Evolutionary conservation across 495 filamentous ascomycete genomes (phyloP).

Genomic region (Letharia lupina): DNA sequence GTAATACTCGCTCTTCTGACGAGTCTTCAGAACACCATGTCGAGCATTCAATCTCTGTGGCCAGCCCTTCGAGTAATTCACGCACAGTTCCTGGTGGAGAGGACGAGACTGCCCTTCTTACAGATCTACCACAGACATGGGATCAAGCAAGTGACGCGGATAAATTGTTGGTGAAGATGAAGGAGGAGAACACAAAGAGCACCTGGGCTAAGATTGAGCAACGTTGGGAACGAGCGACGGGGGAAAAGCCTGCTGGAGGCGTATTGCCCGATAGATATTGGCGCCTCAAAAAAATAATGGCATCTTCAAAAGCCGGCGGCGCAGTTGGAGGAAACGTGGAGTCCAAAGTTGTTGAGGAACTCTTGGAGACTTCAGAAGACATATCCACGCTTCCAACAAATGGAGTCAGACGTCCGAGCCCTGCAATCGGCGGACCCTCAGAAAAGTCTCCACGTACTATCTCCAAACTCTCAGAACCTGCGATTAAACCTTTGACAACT

Average conservation of each 20-base stretch:
- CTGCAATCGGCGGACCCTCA: no score
- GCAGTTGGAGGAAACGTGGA: neutral
- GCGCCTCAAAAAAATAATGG: neutral
- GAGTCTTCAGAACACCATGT: neutral
- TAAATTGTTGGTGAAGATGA: neutral
- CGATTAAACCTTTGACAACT: neutral
- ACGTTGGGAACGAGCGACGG: neutral
- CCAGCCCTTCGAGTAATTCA: neutral
- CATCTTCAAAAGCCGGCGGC: neutral
- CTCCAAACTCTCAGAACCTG: no score
- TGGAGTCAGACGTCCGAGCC: neutral
- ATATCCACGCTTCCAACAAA: neutral
- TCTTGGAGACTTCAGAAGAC: neutral
- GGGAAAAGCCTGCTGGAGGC: neutral
- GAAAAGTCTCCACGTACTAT: no score
- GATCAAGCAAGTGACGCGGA: neutral
- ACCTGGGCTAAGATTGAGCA: neutral
- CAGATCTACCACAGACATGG: neutral
- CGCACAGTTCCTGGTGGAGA: neutral
- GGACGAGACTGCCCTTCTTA: neutral
- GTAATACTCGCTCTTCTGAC: neutral
- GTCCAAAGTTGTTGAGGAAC: neutral
- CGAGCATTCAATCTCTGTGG: neutral
- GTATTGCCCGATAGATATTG: neutral
- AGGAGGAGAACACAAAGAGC: neutral